Percentiles rank a stretch among this genome's conserved stretches.
phyloP scores from a whole-genome alignment of 2,329 filamentous ascomycete genomes.

The Didymella sp. region DNA sequence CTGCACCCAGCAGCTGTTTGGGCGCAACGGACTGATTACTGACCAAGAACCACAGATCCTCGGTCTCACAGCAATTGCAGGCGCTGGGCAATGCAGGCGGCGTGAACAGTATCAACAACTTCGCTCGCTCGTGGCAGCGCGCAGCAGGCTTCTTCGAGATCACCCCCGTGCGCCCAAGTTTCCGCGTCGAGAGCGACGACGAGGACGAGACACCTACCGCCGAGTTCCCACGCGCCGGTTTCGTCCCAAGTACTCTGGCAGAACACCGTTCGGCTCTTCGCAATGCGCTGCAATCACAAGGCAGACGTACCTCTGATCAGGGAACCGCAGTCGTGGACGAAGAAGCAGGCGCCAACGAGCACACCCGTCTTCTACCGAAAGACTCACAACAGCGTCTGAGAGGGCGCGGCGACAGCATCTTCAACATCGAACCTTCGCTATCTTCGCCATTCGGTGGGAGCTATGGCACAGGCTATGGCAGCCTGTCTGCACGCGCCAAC shows the following conservation, averaged over 20 bases:
- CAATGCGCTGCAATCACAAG: constrained; percentile 48
- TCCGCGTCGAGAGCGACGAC: constrained; percentile 60
- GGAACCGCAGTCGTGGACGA: constrained; percentile 47
- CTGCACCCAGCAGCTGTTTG: background rate
- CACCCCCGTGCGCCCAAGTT: constrained; percentile 77
- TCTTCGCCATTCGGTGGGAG: constrained; percentile 75
- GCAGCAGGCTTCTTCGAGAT: constrained; percentile 89
- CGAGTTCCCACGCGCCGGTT: constrained; percentile 42
- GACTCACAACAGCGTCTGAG: constrained; percentile 39
- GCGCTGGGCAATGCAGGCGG: constrained; percentile 76
- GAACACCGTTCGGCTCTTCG: constrained; percentile 54
- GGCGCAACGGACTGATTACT: constrained; percentile 15
- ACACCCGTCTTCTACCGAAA: constrained; percentile 39
- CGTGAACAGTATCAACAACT: constrained; percentile 92
- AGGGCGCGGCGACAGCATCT: constrained; percentile 53
- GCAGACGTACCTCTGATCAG: constrained; percentile 48
- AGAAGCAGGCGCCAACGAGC: constrained; percentile 43
- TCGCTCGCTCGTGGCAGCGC: constrained; percentile 89
- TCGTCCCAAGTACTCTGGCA: constrained; percentile 43
- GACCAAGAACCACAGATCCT: constrained; percentile 47
- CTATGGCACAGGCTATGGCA: constrained; percentile 70
- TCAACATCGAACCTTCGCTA: constrained; percentile 61
- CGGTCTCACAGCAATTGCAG: constrained; percentile 59
- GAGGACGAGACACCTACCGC: constrained; percentile 38
- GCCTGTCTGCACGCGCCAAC: constrained; percentile 63